Conservation (phyloP, 192 early-diverging fungal species). For the Globomyces pollinis-pini region DNA sequence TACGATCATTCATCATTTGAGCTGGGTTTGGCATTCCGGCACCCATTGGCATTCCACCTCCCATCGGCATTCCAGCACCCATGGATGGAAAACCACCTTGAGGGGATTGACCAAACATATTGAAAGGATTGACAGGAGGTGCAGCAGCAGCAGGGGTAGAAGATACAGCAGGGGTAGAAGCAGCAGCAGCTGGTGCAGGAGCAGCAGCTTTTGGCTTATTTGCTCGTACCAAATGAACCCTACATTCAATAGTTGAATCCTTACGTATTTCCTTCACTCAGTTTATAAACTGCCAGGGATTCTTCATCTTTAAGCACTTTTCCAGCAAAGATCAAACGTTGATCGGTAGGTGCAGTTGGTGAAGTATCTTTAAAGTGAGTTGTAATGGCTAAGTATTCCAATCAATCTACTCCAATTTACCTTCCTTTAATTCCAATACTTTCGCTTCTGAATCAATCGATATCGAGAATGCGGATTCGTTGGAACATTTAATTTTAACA, state of each 20-base stretch:
- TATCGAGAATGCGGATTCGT: constrained; percentile 64
- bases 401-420: no score
- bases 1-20: constrained; percentile 67
- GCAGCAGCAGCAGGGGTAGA: constrained; percentile 24
- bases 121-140: constrained; percentile 21
- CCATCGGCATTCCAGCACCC: constrained; percentile 17
- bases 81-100: constrained; percentile 3
- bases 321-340: constrained; percentile 90
- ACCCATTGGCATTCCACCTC: constrained; percentile 17
- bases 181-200: constrained; percentile 11
- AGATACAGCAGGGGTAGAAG: constrained; percentile 10
- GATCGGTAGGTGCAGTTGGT: constrained; percentile 53
- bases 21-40: constrained; percentile 39
- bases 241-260: constrained; percentile 15
- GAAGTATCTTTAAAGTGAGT: constrained; percentile 36
- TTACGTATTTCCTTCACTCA: constrained; percentile 74
- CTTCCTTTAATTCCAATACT: constrained; percentile 68
- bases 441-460: constrained; percentile 51
- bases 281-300: constrained; percentile 67
- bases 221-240: constrained; percentile 84
- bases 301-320: constrained; percentile 90
- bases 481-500: constrained; percentile 67
- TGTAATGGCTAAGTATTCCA: no score
- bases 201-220: constrained; percentile 31
- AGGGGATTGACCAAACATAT: constrained; percentile 15